Evolutionary conservation across 169 alveolate species (phyloP).

Genomic region (Plasmodium ovale): DNA sequence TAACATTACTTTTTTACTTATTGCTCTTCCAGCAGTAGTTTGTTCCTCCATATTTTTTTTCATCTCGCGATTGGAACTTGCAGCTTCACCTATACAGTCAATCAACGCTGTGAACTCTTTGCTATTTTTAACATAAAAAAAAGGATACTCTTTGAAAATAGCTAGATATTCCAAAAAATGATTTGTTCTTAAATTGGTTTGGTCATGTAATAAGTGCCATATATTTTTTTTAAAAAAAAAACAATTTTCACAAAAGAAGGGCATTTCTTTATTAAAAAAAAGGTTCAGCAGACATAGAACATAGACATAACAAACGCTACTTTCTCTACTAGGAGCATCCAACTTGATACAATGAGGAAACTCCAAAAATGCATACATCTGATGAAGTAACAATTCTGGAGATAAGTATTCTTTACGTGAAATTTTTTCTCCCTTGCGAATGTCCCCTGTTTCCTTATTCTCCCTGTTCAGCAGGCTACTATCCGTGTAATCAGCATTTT

Average conservation of each 20-base stretch:
- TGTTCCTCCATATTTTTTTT: neutral
- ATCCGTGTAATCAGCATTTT: neutral
- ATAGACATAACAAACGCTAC: constrained; percentile 26
- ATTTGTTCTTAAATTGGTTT: constrained; percentile 34
- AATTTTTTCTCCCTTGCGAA: neutral
- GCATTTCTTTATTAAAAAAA: constrained; percentile 35
- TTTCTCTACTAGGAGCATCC: constrained; percentile 15
- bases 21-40: neutral
- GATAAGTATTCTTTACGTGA: constrained; percentile 23
- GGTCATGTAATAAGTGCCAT: constrained; percentile 58
- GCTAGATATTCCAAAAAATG: constrained; percentile 43
- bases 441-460: neutral
- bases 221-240: constrained; percentile 49
- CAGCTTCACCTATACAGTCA: neutral
- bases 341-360: constrained; percentile 54
- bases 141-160: constrained; percentile 26
- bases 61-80: neutral
- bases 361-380: constrained; percentile 47
- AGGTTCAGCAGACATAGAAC: constrained; percentile 22
- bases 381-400: constrained; percentile 27
- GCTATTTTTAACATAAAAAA: constrained; percentile 13
- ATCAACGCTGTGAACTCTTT: constrained; percentile 25
- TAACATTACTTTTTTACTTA: neutral
- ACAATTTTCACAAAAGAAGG: constrained; percentile 49
- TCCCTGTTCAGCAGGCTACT: neutral